phyloP scores from a whole-genome alignment of 1,139 yeast genomes.

The Yarrowia galli region DNA sequence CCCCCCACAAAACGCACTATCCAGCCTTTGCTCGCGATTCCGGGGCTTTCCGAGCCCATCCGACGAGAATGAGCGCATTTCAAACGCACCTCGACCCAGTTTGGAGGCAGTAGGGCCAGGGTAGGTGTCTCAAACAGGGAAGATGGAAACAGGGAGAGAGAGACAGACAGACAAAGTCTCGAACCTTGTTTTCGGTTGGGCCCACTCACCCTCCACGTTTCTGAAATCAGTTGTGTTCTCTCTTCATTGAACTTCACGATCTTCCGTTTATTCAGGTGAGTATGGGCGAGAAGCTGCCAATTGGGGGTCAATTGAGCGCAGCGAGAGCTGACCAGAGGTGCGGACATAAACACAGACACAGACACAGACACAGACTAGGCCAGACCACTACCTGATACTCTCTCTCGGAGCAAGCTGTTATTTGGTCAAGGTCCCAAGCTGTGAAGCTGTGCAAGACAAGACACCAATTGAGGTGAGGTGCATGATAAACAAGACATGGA shows the following conservation, averaged over 20 bases:
- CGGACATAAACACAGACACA: not conserved
- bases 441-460: no score
- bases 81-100: not conserved
- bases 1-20: not conserved
- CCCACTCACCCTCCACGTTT: conserved; percentile 7
- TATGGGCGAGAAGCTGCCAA: not conserved
- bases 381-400: no score
- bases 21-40: conserved; percentile 1
- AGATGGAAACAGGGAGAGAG: not conserved
- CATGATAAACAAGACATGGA: no score
- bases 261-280: conserved; percentile 35
- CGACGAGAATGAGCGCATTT: conserved; percentile 30
- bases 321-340: no score
- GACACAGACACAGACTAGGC: not conserved
- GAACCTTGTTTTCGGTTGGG: no score
- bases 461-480: no score
- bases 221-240: not conserved
- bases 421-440: no score
- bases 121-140: not conserved
- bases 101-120: conserved; percentile 27
- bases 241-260: conserved; percentile 21
- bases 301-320: not conserved
- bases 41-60: not conserved
- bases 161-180: no score
- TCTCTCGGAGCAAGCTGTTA: not conserved